A percentile compares a stretch with the other conserved stretches of the same genome.
Evolutionary conservation across 257 asterid genomes (phyloP).

Genomic region (Solanum sitiens): DNA sequence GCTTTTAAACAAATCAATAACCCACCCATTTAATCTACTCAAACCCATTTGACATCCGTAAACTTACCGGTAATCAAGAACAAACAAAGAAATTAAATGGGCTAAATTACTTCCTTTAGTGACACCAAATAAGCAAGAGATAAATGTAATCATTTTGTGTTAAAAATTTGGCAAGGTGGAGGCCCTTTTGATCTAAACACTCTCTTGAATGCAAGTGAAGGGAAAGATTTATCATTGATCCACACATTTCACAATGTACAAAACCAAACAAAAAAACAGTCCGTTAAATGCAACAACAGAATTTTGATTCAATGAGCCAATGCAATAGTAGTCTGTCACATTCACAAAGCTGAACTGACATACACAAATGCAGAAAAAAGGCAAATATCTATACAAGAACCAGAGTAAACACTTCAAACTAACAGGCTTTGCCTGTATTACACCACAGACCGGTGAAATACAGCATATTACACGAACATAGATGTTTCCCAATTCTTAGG

Average conservation of each 20-base stretch:
- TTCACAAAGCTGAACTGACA: neutral
- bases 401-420: neutral
- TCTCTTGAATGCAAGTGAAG: neutral
- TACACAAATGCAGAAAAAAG: neutral
- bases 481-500: neutral
- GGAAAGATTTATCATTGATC: neutral
- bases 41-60: neutral
- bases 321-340: neutral
- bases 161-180: neutral
- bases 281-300: neutral
- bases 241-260: neutral
- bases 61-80: neutral
- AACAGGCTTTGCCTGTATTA: neutral
- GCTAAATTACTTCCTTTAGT: neutral
- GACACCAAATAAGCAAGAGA: neutral
- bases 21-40: neutral
- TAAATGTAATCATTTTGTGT: neutral
- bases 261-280: neutral
- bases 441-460: neutral
- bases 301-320: neutral
- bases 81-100: neutral
- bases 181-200: neutral
- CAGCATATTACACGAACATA: neutral
- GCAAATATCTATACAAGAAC: neutral
- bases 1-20: neutral